Percentiles rank a stretch among this genome's conserved stretches.
These are phyloP conservation scores for Haematococcus sp. DNA, from an alignment of 139 green algal species.

Conservation along the genomic window DNA sequence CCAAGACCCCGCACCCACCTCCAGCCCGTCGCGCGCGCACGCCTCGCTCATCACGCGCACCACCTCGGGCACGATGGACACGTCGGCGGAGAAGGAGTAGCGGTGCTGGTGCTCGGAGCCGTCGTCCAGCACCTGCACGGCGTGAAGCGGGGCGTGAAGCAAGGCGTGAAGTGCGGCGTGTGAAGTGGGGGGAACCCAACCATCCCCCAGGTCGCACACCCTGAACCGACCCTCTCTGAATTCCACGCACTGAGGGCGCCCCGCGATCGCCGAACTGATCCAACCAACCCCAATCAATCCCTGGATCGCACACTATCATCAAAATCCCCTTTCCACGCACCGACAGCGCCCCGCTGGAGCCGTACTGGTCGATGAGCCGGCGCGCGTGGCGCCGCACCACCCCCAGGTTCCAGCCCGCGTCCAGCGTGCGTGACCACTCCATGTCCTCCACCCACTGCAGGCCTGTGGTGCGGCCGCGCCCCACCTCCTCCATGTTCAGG, in stretches of 20 bases:
- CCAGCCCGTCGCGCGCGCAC: slow-evolving; percentile 23
- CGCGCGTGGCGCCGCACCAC: slow-evolving; percentile 27
- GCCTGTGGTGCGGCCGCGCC: slow-evolving; percentile 45
- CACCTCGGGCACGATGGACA: slow-evolving; percentile 23
- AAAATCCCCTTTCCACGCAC: slow-evolving; percentile 1
- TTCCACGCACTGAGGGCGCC: slow-evolving; percentile 16
- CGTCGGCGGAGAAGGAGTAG: slow-evolving; percentile 60
- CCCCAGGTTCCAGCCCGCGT: slow-evolving; percentile 74
- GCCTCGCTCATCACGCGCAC: slow-evolving; percentile 14
- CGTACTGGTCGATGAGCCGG: slow-evolving; percentile 33
- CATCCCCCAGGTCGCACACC: neutral
- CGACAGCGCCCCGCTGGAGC: slow-evolving; percentile 17
- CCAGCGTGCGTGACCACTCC: slow-evolving; percentile 65
- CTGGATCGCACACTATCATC: too few species aligned
- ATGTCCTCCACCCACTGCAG: slow-evolving; percentile 76
- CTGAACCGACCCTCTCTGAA: neutral
- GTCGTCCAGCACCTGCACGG: slow-evolving; percentile 67
- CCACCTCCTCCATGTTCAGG: slow-evolving; percentile 20
- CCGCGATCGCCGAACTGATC: too few species aligned
- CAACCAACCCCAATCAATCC: too few species aligned
- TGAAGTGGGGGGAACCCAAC: neutral
- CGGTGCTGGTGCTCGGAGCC: slow-evolving; percentile 87
- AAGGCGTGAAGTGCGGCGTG: neutral
- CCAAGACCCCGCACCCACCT: too few species aligned
- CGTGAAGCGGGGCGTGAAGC: neutral